Base-by-base conservation (phyloP, 2,329 filamentous ascomycete species). In the Stromatinia cepivora region DNA sequence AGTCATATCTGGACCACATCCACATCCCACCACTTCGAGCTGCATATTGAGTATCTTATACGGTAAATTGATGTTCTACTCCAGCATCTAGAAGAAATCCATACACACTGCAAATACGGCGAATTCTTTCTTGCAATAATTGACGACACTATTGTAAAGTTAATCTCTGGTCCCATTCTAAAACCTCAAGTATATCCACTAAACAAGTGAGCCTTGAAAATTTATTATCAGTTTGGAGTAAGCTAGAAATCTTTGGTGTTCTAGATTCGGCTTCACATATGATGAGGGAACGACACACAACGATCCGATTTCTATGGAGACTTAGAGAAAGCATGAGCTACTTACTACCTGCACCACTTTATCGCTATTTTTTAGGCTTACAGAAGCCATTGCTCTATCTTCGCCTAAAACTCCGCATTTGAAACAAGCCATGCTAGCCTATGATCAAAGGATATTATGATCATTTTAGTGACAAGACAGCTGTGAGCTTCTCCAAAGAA, bases 61-160 rank as follows among this genome's bases (percentile, higher is more conserved):
- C 31, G 31, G 31, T 4, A 54, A 10, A 34, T 56, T 20, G 8
- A 31, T 22, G 0, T 17, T 36, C 15, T 1, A 9, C 13, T 17
- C 13, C 28, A n/a, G 6, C 13, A 20, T 8, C 20, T 17, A 0
- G 4, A 17, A 36, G 20, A 5, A 4, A 59, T 6, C 39, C 9
- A 2, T 28, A 11, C 1, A 31, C 31, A 5, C 1, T 11, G 5
- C 1, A 13, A 2, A 3, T 5, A 10, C 15, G n/a, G 5, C 10
- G 4, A 11, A 31, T 13, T 1, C 25, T 13, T 7, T 28, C n/a
- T 0, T 22, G 11, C 8, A 8, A 2, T 20, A 1, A 2, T 45
- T 5, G 10, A 10, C 17, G 17, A 25, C 4, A 1, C 11, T 6
- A 8, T 17, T 8, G 15, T 13, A 10, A 52, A 52, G 0, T 13